These are phyloP conservation scores for Arthrinium puccinioides DNA, from an alignment of 2,329 filamentous ascomycete genomes.

Conservation along the genomic window DNA sequence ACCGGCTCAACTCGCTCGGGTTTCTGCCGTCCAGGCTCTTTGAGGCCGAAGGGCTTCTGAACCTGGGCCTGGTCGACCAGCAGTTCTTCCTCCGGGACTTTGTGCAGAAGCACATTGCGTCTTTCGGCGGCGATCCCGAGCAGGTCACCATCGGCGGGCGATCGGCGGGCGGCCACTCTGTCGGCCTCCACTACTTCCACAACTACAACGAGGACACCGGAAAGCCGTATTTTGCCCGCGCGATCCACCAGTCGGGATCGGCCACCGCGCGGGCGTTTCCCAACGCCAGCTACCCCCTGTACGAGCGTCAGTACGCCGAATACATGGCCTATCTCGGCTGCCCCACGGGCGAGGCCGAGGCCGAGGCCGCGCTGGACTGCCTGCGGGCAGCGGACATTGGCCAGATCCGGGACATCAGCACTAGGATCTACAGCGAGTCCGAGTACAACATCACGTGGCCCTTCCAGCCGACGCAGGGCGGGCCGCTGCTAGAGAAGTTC, in stretches of 20 bases:
- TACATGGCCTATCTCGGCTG: slow-evolving; percentile 22
- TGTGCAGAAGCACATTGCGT: slow-evolving; percentile 42
- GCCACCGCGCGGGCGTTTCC: slow-evolving; percentile 29
- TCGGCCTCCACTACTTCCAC: slow-evolving; percentile 30
- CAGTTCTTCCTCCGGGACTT: slow-evolving; percentile 40
- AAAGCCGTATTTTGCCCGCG: slow-evolving; percentile 24
- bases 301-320: slow-evolving; percentile 22
- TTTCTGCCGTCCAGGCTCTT: slow-evolving; percentile 26
- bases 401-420: slow-evolving; percentile 30
- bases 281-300: slow-evolving; percentile 24
- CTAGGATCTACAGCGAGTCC: slow-evolving; percentile 28
- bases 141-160: slow-evolving; percentile 48
- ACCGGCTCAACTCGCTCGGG: slow-evolving; percentile 35
- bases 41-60: slow-evolving; percentile 35
- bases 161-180: slow-evolving; percentile 37
- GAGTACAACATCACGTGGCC: slow-evolving; percentile 36
- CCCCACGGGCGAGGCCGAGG: slow-evolving; percentile 13
- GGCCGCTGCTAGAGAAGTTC: slow-evolving; percentile 36
- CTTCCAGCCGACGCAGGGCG: slow-evolving; percentile 39
- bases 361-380: slow-evolving; percentile 28
- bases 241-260: slow-evolving; percentile 29
- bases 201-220: slow-evolving; percentile 24
- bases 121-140: slow-evolving; percentile 43
- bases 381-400: slow-evolving; percentile 27
- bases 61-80: slow-evolving; percentile 44